phyloP scores from a whole-genome alignment of 2,329 filamentous ascomycete genomes.

The Aspergillus sp. region DNA sequence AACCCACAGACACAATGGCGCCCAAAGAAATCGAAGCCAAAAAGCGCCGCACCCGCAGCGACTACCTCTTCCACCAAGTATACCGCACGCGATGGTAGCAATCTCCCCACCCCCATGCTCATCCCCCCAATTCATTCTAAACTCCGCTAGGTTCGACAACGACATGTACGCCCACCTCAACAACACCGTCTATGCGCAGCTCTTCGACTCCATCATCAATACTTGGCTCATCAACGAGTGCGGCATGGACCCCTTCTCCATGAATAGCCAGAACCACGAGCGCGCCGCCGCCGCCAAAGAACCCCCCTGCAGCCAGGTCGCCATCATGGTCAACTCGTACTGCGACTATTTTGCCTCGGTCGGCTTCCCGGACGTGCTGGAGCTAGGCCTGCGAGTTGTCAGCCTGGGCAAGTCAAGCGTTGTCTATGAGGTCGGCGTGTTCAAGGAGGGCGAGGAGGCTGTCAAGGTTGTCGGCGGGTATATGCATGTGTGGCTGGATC shows the following conservation, averaged over 20 bases:
- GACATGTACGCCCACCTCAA: conserved; percentile 96
- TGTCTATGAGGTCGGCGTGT: conserved; percentile 84
- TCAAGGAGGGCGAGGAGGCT: conserved; percentile 67
- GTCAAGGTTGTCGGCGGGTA: conserved; percentile 85
- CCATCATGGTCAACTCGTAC: conserved; percentile 79
- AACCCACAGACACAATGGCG: conserved; percentile 16
- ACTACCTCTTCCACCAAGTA: conserved; percentile 76
- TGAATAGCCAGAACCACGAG: conserved; percentile 30
- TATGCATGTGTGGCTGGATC: conserved; percentile 84
- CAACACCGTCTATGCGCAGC: conserved; percentile 80
- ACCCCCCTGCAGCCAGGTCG: conserved; percentile 57
- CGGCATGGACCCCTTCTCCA: conserved; percentile 65
- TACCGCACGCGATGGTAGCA: conserved; percentile 81
- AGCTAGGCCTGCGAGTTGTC: conserved; percentile 77
- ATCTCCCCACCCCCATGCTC: conserved; percentile 1
- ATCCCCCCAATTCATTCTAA: not conserved
- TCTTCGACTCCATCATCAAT: conserved; percentile 90
- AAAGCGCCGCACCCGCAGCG: conserved; percentile 57
- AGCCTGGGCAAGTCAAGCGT: conserved; percentile 84
- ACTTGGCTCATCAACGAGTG: conserved; percentile 80
- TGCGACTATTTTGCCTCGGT: conserved; percentile 82
- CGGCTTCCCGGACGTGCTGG: conserved; percentile 76
- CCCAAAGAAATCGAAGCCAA: conserved; percentile 50
- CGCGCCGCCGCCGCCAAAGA: not conserved
- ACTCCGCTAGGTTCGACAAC: conserved; percentile 70